phyloP scores from a whole-genome alignment of 148 eudicot species.

The Silene latifolia region DNA sequence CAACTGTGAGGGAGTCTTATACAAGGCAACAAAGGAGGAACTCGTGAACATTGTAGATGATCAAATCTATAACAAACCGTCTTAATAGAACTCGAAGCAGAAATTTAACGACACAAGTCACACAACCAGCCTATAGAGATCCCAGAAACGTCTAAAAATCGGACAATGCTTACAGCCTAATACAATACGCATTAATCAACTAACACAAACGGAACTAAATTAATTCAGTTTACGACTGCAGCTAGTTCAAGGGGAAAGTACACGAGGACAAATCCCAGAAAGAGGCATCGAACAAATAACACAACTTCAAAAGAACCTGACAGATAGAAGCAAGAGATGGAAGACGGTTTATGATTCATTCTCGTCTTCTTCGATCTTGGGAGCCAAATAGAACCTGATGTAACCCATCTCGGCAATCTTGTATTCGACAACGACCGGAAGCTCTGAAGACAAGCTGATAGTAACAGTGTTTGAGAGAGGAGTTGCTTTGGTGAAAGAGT shows the following conservation, averaged over 20 bases:
- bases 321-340: background rate
- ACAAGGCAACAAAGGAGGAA: too few relatives aligned
- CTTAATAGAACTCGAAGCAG: background rate
- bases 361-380: slow-evolving; percentile 90
- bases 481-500: slow-evolving; percentile 88
- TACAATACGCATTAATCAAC: background rate
- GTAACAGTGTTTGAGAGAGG: slow-evolving; percentile 78
- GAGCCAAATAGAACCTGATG: slow-evolving; percentile 82
- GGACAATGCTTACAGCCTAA: slow-evolving; percentile 9
- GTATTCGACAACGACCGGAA: slow-evolving; percentile 86
- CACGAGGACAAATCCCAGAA: slow-evolving; percentile 7
- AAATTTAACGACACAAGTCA: background rate
- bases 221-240: background rate
- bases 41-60: too few relatives aligned
- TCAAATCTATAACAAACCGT: background rate
- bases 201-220: background rate
- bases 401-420: slow-evolving; percentile 97
- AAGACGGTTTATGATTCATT: slow-evolving; percentile 42
- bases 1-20: too few relatives aligned
- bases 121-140: background rate
- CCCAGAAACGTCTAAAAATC: background rate
- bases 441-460: slow-evolving; percentile 83
- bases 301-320: background rate
- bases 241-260: slow-evolving; percentile 7
- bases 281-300: slow-evolving; percentile 9